Percentiles rank a stretch among this genome's conserved stretches.
phyloP scores from a whole-genome alignment of 169 alveolate genomes.

The Plasmodium gonderi region DNA sequence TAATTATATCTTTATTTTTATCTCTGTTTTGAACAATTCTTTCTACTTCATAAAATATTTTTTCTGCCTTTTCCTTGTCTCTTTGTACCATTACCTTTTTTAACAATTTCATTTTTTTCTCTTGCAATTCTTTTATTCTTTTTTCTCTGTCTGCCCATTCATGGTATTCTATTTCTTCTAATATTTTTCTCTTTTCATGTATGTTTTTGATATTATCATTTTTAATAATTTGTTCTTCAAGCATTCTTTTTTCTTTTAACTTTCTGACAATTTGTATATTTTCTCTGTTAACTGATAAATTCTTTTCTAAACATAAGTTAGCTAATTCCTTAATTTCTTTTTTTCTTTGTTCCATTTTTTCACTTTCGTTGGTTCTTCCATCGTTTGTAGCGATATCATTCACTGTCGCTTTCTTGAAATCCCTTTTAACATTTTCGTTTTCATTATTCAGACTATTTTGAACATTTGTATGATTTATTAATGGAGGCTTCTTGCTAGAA shows the following conservation, averaged over 20 bases:
- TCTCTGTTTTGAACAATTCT: conserved; percentile 65
- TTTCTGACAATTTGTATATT: conserved; percentile 69
- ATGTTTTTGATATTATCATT: conserved; percentile 70
- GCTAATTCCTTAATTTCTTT: conserved; percentile 70
- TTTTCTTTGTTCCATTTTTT: conserved; percentile 17
- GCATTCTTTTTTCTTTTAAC: conserved; percentile 65
- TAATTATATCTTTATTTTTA: conserved; percentile 69
- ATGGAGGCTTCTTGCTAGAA: not conserved
- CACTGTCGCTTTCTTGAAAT: not conserved
- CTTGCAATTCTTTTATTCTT: conserved; percentile 74
- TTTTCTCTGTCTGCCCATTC: conserved; percentile 77
- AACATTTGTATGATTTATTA: not conserved
- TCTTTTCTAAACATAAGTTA: conserved; percentile 63
- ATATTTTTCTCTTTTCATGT: conserved; percentile 64
- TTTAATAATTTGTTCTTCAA: conserved; percentile 62
- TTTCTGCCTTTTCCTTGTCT: conserved; percentile 58
- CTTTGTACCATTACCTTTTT: conserved; percentile 59
- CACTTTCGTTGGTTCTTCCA: conserved; percentile 3
- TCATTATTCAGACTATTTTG: not conserved
- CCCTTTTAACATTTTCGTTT: not conserved
- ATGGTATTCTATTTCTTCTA: conserved; percentile 68
- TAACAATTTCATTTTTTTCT: conserved; percentile 72
- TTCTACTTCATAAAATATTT: conserved; percentile 74
- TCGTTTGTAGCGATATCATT: not conserved
- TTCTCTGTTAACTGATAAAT: conserved; percentile 50